Evolutionary conservation across 2,329 filamentous ascomycete species (phyloP).

Genomic region (Pleurostoma richardsiae): DNA sequence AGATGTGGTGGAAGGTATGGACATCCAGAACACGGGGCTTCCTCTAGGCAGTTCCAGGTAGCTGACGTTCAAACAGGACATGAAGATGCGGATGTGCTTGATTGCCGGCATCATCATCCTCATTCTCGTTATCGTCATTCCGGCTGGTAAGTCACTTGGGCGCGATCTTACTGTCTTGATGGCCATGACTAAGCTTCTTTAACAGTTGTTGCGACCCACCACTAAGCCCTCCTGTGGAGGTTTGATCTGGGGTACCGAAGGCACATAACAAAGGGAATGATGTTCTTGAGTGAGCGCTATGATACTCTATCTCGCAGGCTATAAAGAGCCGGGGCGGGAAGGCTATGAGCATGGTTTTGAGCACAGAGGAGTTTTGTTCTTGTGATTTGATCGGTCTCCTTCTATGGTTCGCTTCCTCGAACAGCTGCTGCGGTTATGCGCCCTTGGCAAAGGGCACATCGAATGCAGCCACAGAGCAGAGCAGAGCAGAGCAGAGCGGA

Average conservation of each 20-base stretch:
- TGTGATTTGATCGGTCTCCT: slow-evolving; percentile 8
- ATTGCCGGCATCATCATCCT: slow-evolving; percentile 87
- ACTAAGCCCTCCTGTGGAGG: neutral
- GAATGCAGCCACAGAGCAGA: neutral
- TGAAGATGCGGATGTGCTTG: slow-evolving; percentile 99
- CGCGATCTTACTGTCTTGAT: no score
- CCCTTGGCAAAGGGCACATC: neutral
- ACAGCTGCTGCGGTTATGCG: neutral
- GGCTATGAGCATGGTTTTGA: slow-evolving; percentile 15
- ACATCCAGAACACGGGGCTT: neutral
- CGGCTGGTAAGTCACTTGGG: slow-evolving; percentile 61
- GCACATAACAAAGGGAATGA: neutral
- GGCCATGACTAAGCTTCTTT: neutral
- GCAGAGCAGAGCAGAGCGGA: neutral
- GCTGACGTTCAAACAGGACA: slow-evolving; percentile 48
- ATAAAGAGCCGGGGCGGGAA: slow-evolving; percentile 12
- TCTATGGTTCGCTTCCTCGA: slow-evolving; percentile 5
- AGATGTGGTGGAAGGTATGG: slow-evolving; percentile 92
- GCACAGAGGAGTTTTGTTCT: slow-evolving; percentile 11
- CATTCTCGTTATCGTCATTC: slow-evolving; percentile 90
- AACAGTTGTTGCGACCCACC: slow-evolving; percentile 11
- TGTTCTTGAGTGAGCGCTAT: neutral
- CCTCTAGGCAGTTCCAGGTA: neutral
- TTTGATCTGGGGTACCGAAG: no score
- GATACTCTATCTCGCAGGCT: slow-evolving; percentile 13